Conservation (phyloP, 768 basidiomycete species). For the Hericium erinaceus region DNA sequence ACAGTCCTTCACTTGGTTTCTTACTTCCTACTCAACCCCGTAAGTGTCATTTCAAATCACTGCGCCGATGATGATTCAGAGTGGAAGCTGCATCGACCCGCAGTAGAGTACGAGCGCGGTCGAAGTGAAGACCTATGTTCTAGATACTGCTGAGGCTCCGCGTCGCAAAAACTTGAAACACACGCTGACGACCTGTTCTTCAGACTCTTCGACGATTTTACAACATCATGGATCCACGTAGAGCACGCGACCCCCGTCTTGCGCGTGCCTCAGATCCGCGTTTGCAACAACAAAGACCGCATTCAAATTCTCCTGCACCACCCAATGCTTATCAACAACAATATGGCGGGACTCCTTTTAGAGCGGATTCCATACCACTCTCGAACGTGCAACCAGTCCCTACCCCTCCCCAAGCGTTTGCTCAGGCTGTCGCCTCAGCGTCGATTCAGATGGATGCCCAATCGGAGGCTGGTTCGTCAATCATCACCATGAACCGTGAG, state of each 20-base stretch:
- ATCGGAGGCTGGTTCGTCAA: constrained; percentile 3
- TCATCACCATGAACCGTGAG: background rate
- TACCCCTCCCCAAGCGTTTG: constrained; percentile 17
- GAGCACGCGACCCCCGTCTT: constrained; percentile 74
- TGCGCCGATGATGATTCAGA: constrained; percentile 71
- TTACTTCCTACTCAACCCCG: too few species aligned
- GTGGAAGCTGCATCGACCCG: constrained; percentile 80
- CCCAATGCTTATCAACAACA: constrained; percentile 6
- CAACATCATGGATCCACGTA: constrained; percentile 64
- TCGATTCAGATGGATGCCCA: constrained; percentile 6
- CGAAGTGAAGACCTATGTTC: constrained; percentile 76
- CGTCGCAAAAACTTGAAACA: background rate
- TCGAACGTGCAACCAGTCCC: background rate
- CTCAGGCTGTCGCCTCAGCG: constrained; percentile 9
- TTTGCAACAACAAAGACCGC: constrained; percentile 33
- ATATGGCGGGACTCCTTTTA: background rate
- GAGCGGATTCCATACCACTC: background rate
- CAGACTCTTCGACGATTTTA: constrained; percentile 5
- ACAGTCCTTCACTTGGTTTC: too few species aligned
- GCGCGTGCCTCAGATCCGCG: constrained; percentile 59
- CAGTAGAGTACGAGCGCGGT: constrained; percentile 36
- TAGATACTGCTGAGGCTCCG: constrained; percentile 84
- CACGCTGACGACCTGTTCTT: constrained; percentile 1
- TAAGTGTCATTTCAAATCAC: background rate
- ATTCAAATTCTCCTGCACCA: constrained; percentile 19